A percentile compares a stretch with the other conserved stretches of the same genome.
Conservation (phyloP, 2,329 filamentous ascomycete species). For the Lasiodiplodia citricola region DNA sequence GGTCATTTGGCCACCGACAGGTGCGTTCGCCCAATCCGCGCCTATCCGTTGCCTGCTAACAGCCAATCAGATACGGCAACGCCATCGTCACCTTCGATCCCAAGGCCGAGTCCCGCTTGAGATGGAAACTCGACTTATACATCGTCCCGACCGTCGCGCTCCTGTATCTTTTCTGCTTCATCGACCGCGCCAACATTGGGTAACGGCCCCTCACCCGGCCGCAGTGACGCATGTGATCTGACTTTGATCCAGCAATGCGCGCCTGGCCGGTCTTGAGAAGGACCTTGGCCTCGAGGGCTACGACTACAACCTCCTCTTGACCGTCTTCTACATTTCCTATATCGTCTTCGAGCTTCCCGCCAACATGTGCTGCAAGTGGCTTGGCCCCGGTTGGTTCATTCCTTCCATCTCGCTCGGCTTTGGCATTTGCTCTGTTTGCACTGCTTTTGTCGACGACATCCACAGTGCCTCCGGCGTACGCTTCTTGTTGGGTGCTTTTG, state of each 20-base stretch:
- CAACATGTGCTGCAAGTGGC: slow-evolving; percentile 71
- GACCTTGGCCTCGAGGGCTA: slow-evolving; percentile 65
- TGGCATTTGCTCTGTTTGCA: slow-evolving; percentile 66
- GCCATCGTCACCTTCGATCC: slow-evolving; percentile 61
- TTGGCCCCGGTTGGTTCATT: slow-evolving; percentile 75
- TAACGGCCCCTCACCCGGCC: slow-evolving; percentile 29
- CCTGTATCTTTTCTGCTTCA: slow-evolving; percentile 75
- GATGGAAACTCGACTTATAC: slow-evolving; percentile 68
- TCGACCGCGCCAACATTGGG: slow-evolving; percentile 77
- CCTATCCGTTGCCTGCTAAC: background rate
- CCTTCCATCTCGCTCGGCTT: slow-evolving; percentile 53
- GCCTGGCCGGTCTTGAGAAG: slow-evolving; percentile 66
- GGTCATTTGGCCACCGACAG: slow-evolving; percentile 29
- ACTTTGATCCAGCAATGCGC: slow-evolving; percentile 60
- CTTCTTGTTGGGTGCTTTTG: slow-evolving; percentile 68
- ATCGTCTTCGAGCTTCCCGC: slow-evolving; percentile 74
- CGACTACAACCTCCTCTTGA: slow-evolving; percentile 72
- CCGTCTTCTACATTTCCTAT: slow-evolving; percentile 74
- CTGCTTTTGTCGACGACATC: slow-evolving; percentile 66
- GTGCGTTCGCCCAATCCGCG: background rate
- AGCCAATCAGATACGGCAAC: slow-evolving; percentile 51
- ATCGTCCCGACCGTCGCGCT: slow-evolving; percentile 70
- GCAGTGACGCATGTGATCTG: background rate
- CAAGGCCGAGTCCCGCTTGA: slow-evolving; percentile 62
- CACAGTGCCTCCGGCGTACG: slow-evolving; percentile 63